Base-by-base conservation (phyloP, 805 yeast species). In the Sugiyamaella valdiviana region DNA sequence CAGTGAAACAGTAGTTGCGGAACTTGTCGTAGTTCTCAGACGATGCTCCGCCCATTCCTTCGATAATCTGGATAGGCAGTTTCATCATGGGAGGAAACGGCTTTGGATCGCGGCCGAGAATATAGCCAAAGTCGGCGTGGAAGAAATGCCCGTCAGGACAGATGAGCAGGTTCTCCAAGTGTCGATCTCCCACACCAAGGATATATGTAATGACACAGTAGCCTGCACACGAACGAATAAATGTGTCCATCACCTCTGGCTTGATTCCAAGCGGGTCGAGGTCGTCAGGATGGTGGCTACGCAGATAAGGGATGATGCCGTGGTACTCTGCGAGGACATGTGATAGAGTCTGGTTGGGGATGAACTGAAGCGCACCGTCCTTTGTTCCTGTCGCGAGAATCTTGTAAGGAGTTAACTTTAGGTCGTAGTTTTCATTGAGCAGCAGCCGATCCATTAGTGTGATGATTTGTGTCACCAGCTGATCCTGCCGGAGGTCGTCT, bases 61-160 rank as follows among this genome's bases (percentile, higher is more conserved):
- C 99, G 38, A 93, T 85, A 15, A 93, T 84, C 66, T 93, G 99
- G 38, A 93, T 93, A 0, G 99, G 99, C 36, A 93, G 70, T 62
- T 93, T 93, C 97, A 93, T 93, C 68, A 91, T 74, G 1, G 99
- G 99, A 12, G 99, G 98, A 68, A 93, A 93, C 12, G 98, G 98
- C 64, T 93, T 93, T 1, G 99, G 99, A 64, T 93, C 99, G 46
- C 90, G 82, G 0, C 99, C 99, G 47, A 93, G 70, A 44, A 93
- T 91, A 61, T 93, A 93, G 1, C 99, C 99, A 65, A 87, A 93
- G 67, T 93, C 99, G 1, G 96, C 97, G 67, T 93, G 99, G 78
- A 95, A 91, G 63, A 93, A 93, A 57, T 81, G 86, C 1, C 95
- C 83, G 75, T 91, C 84, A 53, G 81, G 88, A 45, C 82, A 85